phyloP scores from a whole-genome alignment of 306 rosid species.

The Medicago arabica region DNA sequence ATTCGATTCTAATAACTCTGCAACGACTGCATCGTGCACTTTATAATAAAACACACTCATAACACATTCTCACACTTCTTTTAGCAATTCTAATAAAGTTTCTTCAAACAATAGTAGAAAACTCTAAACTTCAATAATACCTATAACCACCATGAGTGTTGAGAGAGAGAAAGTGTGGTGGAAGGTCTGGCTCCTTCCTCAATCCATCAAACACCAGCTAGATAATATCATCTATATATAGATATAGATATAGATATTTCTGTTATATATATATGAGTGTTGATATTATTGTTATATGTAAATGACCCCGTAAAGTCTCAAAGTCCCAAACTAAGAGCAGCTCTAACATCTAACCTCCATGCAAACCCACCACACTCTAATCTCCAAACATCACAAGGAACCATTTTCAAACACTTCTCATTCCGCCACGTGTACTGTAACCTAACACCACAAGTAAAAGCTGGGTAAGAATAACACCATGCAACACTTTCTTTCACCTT shows the following conservation, averaged over 20 bases:
- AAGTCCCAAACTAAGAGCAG: constrained; percentile 77
- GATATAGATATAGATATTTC: background rate
- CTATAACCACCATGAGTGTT: background rate
- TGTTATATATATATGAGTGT: background rate
- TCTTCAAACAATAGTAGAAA: constrained; percentile 23
- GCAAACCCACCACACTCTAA: constrained; percentile 68
- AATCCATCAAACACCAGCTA: constrained; percentile 20
- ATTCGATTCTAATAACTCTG: background rate
- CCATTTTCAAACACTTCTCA: constrained; percentile 63
- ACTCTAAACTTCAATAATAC: constrained; percentile 39
- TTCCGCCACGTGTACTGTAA: constrained; percentile 60
- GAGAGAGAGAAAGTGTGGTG: constrained; percentile 26
- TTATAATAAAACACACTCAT: background rate
- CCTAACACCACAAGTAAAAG: constrained; percentile 66
- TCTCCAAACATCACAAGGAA: constrained; percentile 82
- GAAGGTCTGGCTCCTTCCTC: constrained; percentile 20
- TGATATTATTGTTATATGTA: background rate
- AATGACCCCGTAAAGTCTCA: constrained; percentile 21
- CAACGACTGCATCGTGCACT: background rate
- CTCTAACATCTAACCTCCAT: constrained; percentile 77
- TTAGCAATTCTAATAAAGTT: background rate
- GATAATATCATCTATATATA: background rate
- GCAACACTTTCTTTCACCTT: constrained; percentile 43
- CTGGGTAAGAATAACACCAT: constrained; percentile 37
- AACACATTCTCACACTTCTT: background rate